Evolutionary conservation across 2,329 filamentous ascomycete genomes (phyloP).

Genomic region (Ampelomyces quisqualis): DNA sequence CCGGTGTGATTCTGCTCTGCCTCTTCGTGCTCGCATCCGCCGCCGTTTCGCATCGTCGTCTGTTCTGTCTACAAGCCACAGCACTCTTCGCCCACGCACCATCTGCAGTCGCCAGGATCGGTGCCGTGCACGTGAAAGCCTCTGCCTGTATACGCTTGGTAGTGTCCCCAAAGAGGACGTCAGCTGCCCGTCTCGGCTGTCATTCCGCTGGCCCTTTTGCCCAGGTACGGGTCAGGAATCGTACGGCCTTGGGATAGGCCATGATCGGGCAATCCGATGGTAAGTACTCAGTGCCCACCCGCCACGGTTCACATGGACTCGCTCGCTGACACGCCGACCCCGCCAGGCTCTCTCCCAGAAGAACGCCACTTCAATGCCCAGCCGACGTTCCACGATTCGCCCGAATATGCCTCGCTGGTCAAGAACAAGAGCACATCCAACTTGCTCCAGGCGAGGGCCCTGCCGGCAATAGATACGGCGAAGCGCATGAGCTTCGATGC

Average conservation of each 20-base stretch:
- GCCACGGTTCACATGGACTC: conserved; percentile 15
- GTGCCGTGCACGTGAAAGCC: conserved; percentile 2
- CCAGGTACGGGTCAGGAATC: neutral
- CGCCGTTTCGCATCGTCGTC: conserved; percentile 8
- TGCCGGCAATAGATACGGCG: conserved; percentile 55
- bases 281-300: conserved; percentile 27
- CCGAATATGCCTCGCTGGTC: conserved; percentile 43
- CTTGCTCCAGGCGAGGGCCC: conserved; percentile 42
- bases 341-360: conserved; percentile 40
- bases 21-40: conserved; percentile 2
- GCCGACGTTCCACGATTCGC: conserved; percentile 19
- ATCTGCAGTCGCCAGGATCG: conserved; percentile 7
- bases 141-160: neutral
- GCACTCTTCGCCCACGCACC: neutral
- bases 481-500: conserved; percentile 77
- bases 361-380: conserved; percentile 29
- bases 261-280: conserved; percentile 47
- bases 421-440: conserved; percentile 55
- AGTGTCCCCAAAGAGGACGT: neutral
- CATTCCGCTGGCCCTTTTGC: neutral
- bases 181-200: neutral
- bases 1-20: conserved; percentile 1
- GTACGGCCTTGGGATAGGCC: conserved; percentile 7
- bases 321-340: conserved; percentile 28
- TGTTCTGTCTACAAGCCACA: neutral